Percentiles rank a stretch among this genome's conserved stretches.
These are phyloP conservation scores for Pichia sp. DNA, from an alignment of 1,139 yeast genomes.

Conservation along the genomic window DNA sequence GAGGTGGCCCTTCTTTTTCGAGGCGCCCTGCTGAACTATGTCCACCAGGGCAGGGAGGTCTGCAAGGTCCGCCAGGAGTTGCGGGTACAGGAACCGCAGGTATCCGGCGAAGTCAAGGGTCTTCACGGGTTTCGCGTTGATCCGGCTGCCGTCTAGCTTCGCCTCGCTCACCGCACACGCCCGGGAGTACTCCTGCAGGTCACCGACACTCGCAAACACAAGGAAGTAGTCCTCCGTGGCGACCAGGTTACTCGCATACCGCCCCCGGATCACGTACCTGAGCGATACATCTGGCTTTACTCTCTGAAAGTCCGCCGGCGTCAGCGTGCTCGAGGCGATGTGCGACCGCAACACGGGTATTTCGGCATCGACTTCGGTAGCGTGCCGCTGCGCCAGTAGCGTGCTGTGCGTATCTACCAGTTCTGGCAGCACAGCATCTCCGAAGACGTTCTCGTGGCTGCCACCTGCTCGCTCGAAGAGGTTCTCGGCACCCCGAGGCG, in stretches of 20 bases:
- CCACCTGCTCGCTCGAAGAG: too few relatives aligned
- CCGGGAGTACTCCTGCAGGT: slow-evolving; percentile 3
- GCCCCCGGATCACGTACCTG: slow-evolving; percentile 13
- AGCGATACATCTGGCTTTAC: neutral
- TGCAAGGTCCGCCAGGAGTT: neutral
- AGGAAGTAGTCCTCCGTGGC: slow-evolving; percentile 15
- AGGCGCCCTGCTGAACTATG: neutral
- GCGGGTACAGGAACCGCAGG: neutral
- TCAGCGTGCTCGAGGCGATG: neutral
- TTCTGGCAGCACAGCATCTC: neutral
- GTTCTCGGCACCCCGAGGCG: neutral
- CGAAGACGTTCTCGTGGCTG: neutral
- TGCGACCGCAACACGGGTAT: slow-evolving; percentile 9
- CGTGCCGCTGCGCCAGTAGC: too few relatives aligned
- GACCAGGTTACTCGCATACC: slow-evolving; percentile 9
- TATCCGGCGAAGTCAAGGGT: neutral
- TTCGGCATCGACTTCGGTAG: neutral
- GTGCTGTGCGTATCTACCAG: neutral
- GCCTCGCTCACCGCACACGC: neutral
- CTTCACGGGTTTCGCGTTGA: neutral
- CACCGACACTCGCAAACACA: slow-evolving; percentile 8
- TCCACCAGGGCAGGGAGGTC: neutral
- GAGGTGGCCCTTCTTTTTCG: neutral
- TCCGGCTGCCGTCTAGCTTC: neutral
- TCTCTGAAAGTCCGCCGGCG: slow-evolving; percentile 8